Conservation (phyloP, 2,329 filamentous ascomycete genomes). For the Clarireedia sp. region DNA sequence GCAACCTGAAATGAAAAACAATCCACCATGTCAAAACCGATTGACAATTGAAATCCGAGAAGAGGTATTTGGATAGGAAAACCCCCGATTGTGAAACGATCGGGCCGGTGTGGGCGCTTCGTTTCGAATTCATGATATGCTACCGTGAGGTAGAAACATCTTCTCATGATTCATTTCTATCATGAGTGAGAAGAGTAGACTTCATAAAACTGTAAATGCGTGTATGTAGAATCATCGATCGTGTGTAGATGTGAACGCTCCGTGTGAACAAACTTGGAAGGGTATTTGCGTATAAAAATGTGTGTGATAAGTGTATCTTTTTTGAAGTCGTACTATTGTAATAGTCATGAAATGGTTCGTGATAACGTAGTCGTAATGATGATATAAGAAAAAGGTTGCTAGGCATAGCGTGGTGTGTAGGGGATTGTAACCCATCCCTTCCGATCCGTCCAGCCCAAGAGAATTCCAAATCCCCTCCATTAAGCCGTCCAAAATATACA, state of each 20-base stretch:
- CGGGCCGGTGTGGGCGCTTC: conserved; percentile 6
- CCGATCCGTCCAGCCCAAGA: conserved; percentile 6
- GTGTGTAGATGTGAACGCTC: conserved; percentile 5
- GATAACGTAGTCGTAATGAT: conserved; percentile 9
- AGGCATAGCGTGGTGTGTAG: conserved; percentile 7
- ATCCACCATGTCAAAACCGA: neutral
- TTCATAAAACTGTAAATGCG: neutral
- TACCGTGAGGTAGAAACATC: neutral
- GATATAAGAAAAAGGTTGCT: conserved; percentile 5
- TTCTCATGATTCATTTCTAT: conserved; percentile 9
- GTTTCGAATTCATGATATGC: neutral
- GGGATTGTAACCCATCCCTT: conserved; percentile 1
- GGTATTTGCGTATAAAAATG: conserved; percentile 2
- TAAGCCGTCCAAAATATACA: conserved; percentile 6
- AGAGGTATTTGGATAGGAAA: neutral
- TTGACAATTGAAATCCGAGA: neutral
- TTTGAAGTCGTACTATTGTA: neutral
- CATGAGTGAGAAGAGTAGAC: neutral
- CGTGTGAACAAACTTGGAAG: conserved; percentile 7
- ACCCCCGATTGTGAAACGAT: conserved; percentile 2
- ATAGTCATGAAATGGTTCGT: conserved; percentile 11
- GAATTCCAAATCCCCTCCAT: conserved; percentile 3
- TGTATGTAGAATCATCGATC: conserved; percentile 6
- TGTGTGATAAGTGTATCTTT: neutral
- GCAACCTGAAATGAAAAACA: neutral